Evolutionary conservation across 805 yeast species (phyloP).

Genomic region (Candida gorgasii): DNA sequence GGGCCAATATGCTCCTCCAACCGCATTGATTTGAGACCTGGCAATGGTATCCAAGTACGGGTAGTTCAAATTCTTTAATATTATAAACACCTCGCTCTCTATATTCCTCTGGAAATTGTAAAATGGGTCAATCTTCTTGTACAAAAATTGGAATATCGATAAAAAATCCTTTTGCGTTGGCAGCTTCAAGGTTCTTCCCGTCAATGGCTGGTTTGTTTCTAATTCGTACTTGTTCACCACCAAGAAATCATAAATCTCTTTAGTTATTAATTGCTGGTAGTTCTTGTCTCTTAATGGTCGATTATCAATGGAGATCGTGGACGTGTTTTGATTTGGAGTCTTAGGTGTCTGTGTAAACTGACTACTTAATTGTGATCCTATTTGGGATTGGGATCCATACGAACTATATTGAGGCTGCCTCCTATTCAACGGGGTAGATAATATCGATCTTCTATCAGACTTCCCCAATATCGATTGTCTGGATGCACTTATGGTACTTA

Average conservation of each 20-base stretch:
- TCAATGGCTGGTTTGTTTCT: constrained; percentile 70
- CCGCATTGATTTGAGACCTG: constrained; percentile 85
- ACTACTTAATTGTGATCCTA: constrained; percentile 2
- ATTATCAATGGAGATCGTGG: constrained; percentile 46
- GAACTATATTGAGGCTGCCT: constrained; percentile 8
- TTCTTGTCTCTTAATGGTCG: constrained; percentile 76
- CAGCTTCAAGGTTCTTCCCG: constrained; percentile 60
- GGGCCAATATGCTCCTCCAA: constrained; percentile 89
- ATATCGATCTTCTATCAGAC: constrained; percentile 14
- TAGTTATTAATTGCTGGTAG: constrained; percentile 65
- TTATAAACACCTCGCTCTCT: constrained; percentile 72
- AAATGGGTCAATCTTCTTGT: constrained; percentile 76
- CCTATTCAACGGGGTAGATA: constrained; percentile 15
- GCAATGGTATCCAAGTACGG: constrained; percentile 81
- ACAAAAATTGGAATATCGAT: constrained; percentile 75
- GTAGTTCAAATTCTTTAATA: constrained; percentile 66
- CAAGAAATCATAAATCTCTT: constrained; percentile 67
- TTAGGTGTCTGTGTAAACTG: constrained; percentile 6
- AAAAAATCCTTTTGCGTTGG: constrained; percentile 91
- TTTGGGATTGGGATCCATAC: not conserved
- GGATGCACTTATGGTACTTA: constrained; percentile 15
- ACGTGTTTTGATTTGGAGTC: constrained; percentile 4
- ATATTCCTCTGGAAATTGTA: constrained; percentile 65
- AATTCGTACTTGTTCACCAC: constrained; percentile 65
- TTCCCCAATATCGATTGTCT: constrained; percentile 9